Conservation (phyloP, 1,284 basidiomycete genomes). For the Microbotryomycetes sp. region DNA sequence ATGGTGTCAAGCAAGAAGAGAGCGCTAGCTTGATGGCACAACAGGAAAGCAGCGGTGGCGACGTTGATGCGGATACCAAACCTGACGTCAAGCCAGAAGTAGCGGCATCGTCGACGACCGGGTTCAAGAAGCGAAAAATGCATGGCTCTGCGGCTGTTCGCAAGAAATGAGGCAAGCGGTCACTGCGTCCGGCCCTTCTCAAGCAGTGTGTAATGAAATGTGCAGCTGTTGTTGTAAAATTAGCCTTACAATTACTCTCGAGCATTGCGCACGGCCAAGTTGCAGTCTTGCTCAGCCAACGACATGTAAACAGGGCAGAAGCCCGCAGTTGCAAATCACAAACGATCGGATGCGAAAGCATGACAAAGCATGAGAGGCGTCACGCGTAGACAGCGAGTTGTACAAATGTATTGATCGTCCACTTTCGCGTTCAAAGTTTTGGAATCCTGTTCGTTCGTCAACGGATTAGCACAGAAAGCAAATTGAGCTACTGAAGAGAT, state of each 20-base stretch:
- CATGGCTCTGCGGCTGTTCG: conserved; percentile 8
- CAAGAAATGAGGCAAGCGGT: conserved; percentile 5
- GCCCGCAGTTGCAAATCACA: not conserved
- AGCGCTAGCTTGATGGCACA: conserved; percentile 10
- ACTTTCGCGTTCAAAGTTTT: not conserved
- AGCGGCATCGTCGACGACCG: not conserved
- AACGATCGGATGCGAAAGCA: not conserved
- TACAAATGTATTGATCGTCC: not conserved
- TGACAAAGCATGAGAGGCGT: not conserved
- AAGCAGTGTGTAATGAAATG: no score
- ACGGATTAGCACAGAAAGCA: no score
- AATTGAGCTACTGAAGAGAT: no score
- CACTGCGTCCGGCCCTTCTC: not conserved
- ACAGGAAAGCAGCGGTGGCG: not conserved
- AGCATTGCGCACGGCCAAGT: no score
- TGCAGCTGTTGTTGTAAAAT: not conserved
- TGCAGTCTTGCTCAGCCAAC: no score
- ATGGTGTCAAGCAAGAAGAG: not conserved
- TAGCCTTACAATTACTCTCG: not conserved
- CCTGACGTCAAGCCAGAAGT: conserved; percentile 5
- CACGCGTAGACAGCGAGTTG: not conserved
- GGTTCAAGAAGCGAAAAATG: conserved; percentile 36
- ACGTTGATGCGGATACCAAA: not conserved
- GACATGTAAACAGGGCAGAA: not conserved
- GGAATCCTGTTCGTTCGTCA: not conserved